Conservation (phyloP, 2,329 filamentous ascomycete genomes). For the Metarhizium rileyi region DNA sequence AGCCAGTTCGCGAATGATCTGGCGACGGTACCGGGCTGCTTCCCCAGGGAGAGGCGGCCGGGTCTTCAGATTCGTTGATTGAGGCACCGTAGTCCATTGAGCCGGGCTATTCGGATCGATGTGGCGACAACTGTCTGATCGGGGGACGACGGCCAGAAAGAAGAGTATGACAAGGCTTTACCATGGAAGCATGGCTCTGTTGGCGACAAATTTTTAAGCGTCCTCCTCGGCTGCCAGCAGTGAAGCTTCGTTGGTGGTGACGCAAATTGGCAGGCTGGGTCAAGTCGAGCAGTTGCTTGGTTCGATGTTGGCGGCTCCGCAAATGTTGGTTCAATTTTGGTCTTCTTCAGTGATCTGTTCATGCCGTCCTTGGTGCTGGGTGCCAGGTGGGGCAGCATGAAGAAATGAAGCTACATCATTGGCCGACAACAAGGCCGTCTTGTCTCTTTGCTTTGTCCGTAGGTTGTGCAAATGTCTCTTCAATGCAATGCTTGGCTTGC, state of each 20-base stretch:
- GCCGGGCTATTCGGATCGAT: background rate
- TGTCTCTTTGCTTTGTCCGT: no score
- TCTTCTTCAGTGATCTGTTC: no score
- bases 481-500: no score
- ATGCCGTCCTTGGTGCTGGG: background rate
- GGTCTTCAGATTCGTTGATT: conserved; percentile 44
- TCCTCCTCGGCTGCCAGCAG: background rate
- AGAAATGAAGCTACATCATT: conserved; percentile 1
- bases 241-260: background rate
- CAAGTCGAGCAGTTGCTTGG: background rate
- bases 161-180: background rate
- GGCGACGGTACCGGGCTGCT: conserved; percentile 43
- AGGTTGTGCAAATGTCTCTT: no score
- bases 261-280: background rate
- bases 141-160: background rate
- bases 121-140: background rate
- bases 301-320: no score
- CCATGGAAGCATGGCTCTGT: background rate
- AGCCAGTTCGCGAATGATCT: conserved; percentile 33
- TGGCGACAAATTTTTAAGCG: background rate
- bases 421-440: no score
- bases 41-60: conserved; percentile 46
- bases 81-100: conserved; percentile 51
- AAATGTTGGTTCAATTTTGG: no score
- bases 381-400: background rate